phyloP scores from a whole-genome alignment of 176 grass and related monocot genomes.

The Zea luxurians region DNA sequence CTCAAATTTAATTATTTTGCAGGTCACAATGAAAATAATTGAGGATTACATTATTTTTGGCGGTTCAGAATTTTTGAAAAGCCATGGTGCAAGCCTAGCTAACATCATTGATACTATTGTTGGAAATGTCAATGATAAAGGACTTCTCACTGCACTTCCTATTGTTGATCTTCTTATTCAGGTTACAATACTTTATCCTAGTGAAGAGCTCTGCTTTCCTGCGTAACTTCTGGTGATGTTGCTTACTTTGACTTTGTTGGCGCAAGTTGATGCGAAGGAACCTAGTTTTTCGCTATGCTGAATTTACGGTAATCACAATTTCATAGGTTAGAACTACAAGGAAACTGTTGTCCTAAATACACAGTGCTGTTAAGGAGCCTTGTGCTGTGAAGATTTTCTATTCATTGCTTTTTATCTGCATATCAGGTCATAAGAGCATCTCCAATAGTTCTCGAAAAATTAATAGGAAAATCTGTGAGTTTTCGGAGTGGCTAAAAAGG shows the following conservation, averaged over 20 bases:
- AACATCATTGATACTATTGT: conserved; percentile 80
- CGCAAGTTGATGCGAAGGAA: not conserved
- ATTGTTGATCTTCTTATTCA: conserved; percentile 89
- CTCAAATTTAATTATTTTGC: conserved; percentile 24
- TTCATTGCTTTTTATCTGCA: conserved; percentile 16
- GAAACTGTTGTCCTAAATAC: conserved; percentile 20
- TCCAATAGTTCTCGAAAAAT: too few species aligned
- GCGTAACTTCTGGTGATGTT: conserved; percentile 24
- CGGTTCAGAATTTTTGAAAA: conserved; percentile 86
- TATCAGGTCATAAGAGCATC: not conserved
- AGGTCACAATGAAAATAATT: conserved; percentile 78
- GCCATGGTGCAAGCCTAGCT: conserved; percentile 69
- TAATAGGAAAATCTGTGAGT: too few species aligned
- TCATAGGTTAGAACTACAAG: conserved; percentile 9
- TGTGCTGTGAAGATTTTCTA: conserved; percentile 22
- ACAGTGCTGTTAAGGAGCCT: not conserved
- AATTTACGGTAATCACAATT: not conserved
- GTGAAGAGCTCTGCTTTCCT: conserved; percentile 20
- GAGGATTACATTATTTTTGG: conserved; percentile 93
- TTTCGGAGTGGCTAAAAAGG: too few species aligned
- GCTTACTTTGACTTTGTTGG: conserved; percentile 22
- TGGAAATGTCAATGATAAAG: conserved; percentile 94
- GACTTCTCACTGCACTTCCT: conserved; percentile 69
- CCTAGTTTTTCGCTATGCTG: not conserved
- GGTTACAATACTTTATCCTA: conserved; percentile 50